Conservation (phyloP, 805 yeast species). For the Metschnikowia reukaufii region DNA sequence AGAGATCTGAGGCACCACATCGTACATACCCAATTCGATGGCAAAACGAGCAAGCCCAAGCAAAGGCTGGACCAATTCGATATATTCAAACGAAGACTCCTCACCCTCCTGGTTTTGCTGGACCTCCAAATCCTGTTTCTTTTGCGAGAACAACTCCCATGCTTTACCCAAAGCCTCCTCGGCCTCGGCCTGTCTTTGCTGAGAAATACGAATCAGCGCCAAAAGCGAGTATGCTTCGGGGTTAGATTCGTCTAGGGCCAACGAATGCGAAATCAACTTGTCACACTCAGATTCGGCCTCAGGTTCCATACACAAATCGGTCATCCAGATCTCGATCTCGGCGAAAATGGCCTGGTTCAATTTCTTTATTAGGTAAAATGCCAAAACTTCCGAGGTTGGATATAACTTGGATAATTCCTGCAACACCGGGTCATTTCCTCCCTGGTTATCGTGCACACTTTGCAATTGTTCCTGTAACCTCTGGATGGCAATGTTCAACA, state of each 20-base stretch:
- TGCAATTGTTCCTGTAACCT: conserved; percentile 41
- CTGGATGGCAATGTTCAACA: conserved; percentile 62
- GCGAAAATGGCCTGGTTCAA: conserved; percentile 78
- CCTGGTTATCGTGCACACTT: conserved; percentile 27
- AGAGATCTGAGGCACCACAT: conserved; percentile 64
- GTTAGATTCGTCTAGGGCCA: conserved; percentile 57
- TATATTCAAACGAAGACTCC: conserved; percentile 48
- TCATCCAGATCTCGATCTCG: conserved; percentile 94
- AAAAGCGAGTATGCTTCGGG: conserved; percentile 82
- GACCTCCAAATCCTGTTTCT: conserved; percentile 50
- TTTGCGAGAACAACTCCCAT: conserved; percentile 65
- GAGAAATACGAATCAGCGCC: conserved; percentile 88
- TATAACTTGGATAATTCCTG: conserved; percentile 28
- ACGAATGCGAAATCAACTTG: conserved; percentile 60
- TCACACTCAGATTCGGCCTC: conserved; percentile 85
- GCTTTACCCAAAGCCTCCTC: conserved; percentile 60
- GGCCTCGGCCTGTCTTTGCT: conserved; percentile 75
- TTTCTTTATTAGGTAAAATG: conserved; percentile 49
- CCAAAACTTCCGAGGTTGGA: conserved; percentile 24
- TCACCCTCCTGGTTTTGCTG: conserved; percentile 31
- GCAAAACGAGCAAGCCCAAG: conserved; percentile 70
- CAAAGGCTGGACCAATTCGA: conserved; percentile 72
- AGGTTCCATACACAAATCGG: conserved; percentile 92
- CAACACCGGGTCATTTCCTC: conserved; percentile 25
- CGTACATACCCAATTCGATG: conserved; percentile 74